Conservation (phyloP, 805 yeast genomes). For the Kurtzmaniella cleridarum region DNA sequence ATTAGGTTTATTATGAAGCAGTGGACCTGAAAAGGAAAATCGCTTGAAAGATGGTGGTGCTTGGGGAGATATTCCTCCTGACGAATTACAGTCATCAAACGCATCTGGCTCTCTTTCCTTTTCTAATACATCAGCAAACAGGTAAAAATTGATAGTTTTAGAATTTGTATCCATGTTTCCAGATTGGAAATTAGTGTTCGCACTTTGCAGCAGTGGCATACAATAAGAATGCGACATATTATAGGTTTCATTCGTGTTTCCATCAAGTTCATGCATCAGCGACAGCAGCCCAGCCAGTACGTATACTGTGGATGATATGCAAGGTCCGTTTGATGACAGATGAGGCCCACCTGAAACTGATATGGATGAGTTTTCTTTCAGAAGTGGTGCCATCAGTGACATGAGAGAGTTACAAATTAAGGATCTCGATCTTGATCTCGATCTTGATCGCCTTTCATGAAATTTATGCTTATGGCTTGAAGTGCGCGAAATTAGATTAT, state of each 20-base stretch:
- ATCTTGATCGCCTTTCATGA: conserved; percentile 4
- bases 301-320: background rate
- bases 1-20: background rate
- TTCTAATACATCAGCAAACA: conserved; percentile 25
- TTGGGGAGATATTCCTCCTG: background rate
- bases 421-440: conserved; percentile 18
- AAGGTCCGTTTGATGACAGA: background rate
- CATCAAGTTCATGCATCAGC: background rate
- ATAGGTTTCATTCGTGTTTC: background rate
- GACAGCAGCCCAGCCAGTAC: background rate
- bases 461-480: background rate
- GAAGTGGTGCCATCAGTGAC: conserved; percentile 10
- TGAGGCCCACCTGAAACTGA: background rate
- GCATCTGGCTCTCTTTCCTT: conserved; percentile 13
- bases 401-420: conserved; percentile 17
- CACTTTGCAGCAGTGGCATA: conserved; percentile 5
- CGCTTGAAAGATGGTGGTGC: conserved; percentile 3
- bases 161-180: conserved; percentile 1
- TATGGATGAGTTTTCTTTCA: background rate
- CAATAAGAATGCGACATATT: conserved; percentile 1
- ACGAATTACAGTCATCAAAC: background rate
- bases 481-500: background rate
- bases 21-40: conserved; percentile 1
- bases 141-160: conserved; percentile 24
- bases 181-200: conserved; percentile 2